Evolutionary conservation across 2,329 filamentous ascomycete genomes (phyloP), one percentile per base, ranked within the genome.

Genomic region (Teratosphaeria viscida): DNA sequence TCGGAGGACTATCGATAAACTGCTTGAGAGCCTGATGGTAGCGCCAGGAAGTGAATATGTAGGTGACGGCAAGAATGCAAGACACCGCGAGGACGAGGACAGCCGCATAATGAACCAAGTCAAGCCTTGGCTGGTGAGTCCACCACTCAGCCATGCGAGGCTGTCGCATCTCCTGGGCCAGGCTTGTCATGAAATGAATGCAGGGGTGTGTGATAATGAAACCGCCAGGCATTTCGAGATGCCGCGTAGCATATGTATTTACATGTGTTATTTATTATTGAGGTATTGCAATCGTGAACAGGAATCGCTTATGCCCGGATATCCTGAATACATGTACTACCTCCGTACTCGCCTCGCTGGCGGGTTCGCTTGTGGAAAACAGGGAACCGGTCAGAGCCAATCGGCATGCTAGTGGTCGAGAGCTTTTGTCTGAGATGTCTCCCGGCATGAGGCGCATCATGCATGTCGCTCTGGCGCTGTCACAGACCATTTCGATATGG

Each of bases 1-100:
- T 32, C 35, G 55, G 47, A 11, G 53, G 37, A 7, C 7, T 12
- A 12, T 58, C 37, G 47, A 32, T 26, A 32, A 60, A 61, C 14
- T 63, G 55, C 29, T 55, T 59, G 5, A 69, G 59, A 2, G 62
- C 58, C 5, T 54, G 59, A 55, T 66, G 60, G 59, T 68, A 69
- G 49, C 59, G 60, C 56, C 61, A 59, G 34, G 63, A 68, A 11
- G 67, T 69, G 39, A 61, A 64, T 32, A 64, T n/a, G 4, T 63
- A 57, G 2, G 65, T 65, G 12, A 61, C 5, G 1, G 54, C 14
- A 8, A 68, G 59, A 3, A 64, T 14, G 3, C 61, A 6, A 1
- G 60, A 63, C 12, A 62, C 53, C 8, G 59, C 12, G 2, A 61
- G 27, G 32, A 67, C 60, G 4, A 65, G 64, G 14, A 58, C 49